Evolutionary conservation across 1,284 basidiomycete genomes (phyloP).

Genomic region (Ceratobasidium sp.): DNA sequence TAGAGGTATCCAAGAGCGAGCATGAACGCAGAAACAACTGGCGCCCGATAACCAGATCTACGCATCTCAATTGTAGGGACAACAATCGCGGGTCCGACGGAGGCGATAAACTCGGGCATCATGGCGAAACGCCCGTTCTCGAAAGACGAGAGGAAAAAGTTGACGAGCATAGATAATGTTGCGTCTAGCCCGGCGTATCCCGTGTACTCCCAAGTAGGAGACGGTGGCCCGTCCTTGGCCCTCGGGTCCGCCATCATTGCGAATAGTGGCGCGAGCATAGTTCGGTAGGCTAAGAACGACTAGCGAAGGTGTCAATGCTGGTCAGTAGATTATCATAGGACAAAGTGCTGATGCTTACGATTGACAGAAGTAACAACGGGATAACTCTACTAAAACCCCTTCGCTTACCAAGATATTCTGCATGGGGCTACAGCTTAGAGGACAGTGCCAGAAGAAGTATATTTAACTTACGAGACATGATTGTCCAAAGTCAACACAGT

Average conservation of each 20-base stretch:
- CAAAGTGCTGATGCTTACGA: not conserved
- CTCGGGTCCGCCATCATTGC: not conserved
- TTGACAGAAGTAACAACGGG: too few relatives aligned
- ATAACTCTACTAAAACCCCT: too few relatives aligned
- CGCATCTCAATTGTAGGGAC: constrained; percentile 33
- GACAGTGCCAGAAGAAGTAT: too few relatives aligned
- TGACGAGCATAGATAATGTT: constrained; percentile 6
- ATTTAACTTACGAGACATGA: too few relatives aligned
- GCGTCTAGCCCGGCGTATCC: constrained; percentile 3
- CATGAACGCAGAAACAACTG: constrained; percentile 10
- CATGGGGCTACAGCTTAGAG: too few relatives aligned
- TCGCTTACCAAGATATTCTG: too few relatives aligned
- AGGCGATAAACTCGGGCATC: constrained; percentile 31
- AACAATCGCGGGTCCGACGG: constrained; percentile 8
- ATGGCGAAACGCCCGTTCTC: constrained; percentile 11
- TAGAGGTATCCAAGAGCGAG: constrained; percentile 25
- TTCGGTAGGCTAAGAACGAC: constrained; percentile 6
- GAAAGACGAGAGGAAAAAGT: constrained; percentile 21
- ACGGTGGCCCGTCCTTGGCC: not conserved
- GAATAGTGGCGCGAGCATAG: constrained; percentile 1
- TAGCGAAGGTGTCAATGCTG: not conserved
- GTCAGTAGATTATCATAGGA: not conserved
- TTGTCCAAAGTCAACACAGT: too few relatives aligned
- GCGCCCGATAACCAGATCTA: constrained; percentile 4
- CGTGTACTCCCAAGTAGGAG: constrained; percentile 8